Conservation (phyloP, 2,329 filamentous ascomycete species). For the Plenodomus biglobosus region DNA sequence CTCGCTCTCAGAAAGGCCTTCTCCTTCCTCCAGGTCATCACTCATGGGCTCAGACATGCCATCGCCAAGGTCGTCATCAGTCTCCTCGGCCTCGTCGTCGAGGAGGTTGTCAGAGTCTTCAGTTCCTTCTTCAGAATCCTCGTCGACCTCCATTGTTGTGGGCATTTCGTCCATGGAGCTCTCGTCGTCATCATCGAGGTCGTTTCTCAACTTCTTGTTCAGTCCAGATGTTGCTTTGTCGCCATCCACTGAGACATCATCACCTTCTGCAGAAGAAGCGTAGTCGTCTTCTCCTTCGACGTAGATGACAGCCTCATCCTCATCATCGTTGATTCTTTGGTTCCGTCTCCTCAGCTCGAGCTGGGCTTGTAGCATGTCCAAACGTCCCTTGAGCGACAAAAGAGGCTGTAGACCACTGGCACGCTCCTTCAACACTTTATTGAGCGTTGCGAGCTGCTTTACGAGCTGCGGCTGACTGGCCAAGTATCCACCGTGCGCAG, state of each 20-base stretch:
- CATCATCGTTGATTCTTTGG: slow-evolving; percentile 60
- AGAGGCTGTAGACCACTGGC: slow-evolving; percentile 79
- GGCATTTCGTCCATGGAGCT: slow-evolving; percentile 60
- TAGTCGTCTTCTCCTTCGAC: slow-evolving; percentile 77
- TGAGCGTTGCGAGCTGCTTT: slow-evolving; percentile 73
- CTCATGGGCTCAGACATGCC: slow-evolving; percentile 51
- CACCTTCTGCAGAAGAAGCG: slow-evolving; percentile 51
- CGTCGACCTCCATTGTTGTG: slow-evolving; percentile 51
- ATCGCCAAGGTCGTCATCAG: slow-evolving; percentile 50
- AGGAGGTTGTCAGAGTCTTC: slow-evolving; percentile 45
- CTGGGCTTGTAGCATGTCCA: slow-evolving; percentile 92
- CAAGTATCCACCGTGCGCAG: slow-evolving; percentile 88
- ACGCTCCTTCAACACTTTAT: slow-evolving; percentile 84
- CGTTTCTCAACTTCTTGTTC: slow-evolving; percentile 29
- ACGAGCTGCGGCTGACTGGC: slow-evolving; percentile 83
- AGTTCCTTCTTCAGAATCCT: slow-evolving; percentile 51
- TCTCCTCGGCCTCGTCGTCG: slow-evolving; percentile 56
- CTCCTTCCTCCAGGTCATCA: slow-evolving; percentile 49
- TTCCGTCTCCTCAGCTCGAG: slow-evolving; percentile 75
- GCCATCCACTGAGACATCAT: slow-evolving; percentile 51
- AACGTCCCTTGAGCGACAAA: slow-evolving; percentile 86
- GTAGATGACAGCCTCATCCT: slow-evolving; percentile 76
- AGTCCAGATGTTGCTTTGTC: slow-evolving; percentile 16
- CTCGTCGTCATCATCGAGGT: slow-evolving; percentile 32
- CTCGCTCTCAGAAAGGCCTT: slow-evolving; percentile 49